phyloP scores from a whole-genome alignment of 1,284 basidiomycete genomes.

The Sanghuangporus sanghuang region DNA sequence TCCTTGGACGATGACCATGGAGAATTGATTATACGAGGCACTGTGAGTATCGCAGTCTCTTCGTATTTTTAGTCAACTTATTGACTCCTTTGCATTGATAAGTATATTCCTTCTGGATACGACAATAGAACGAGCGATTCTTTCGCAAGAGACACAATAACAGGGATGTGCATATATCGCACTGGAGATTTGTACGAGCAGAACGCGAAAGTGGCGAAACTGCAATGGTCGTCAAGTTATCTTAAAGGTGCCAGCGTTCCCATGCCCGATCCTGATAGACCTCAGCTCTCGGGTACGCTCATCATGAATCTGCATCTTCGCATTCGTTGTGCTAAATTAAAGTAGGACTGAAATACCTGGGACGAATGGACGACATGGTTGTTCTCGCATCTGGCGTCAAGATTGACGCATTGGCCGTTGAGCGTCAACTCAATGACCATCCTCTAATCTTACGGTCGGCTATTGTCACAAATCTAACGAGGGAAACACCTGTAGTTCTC shows the following conservation, averaged over 20 bases:
- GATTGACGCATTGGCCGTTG: slow-evolving; percentile 16
- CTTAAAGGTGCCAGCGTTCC: background rate
- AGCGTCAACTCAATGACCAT: slow-evolving; percentile 9
- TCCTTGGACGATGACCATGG: slow-evolving; percentile 3
- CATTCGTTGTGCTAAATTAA: background rate
- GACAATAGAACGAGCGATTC: background rate
- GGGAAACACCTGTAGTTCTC: slow-evolving; percentile 1
- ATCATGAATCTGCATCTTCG: background rate
- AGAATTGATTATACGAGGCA: slow-evolving; percentile 16
- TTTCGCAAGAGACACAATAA: slow-evolving; percentile 1
- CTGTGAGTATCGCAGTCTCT: background rate
- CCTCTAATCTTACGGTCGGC: slow-evolving; percentile 1
- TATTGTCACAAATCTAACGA: background rate
- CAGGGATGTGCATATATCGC: slow-evolving; percentile 9
- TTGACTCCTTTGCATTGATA: background rate
- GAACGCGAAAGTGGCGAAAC: background rate
- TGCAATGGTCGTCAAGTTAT: slow-evolving; percentile 4
- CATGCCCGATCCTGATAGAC: background rate
- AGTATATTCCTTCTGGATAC: slow-evolving; percentile 11
- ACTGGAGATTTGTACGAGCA: slow-evolving; percentile 17
- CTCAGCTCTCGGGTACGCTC: background rate
- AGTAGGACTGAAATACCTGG: slow-evolving; percentile 13
- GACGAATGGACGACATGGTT: slow-evolving; percentile 12
- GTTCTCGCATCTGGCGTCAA: slow-evolving; percentile 15
- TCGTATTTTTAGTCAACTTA: background rate